Base-by-base conservation (phyloP, 2,329 filamentous ascomycete species). In the Metarhizium anisopliae region DNA sequence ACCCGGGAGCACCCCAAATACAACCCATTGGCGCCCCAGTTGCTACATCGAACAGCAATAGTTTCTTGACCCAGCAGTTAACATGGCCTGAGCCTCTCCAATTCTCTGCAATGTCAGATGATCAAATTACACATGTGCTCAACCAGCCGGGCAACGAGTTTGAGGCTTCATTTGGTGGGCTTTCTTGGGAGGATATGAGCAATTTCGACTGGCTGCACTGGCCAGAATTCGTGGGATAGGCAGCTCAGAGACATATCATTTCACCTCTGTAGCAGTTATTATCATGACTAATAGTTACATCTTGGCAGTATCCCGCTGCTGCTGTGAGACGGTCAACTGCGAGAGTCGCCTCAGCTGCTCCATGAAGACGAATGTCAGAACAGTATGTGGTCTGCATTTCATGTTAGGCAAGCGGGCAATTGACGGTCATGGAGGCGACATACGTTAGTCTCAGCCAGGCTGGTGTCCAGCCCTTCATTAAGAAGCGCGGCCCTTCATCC, bases 71-170 rank as follows among this genome's bases (percentile, higher is more conserved):
- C 6, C 65, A 68, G 49, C 61, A 63, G 2, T 51, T 64, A 5
- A 56, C 76, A 8, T 78, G 76, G 74, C 65, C 74, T 0, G 78
- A 81, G 58, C 75, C 80, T 4, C 62, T 86, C 25, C 81, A 83
- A 29, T 85, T 87, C 65, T 86, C 83, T 2, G 74, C 82, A 36
- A 88, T 88, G 85, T 87, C 84, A 1, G 83, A 86, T 56, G 78
- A 85, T 56, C 83, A 88, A 64, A 84, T 87, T 50, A 77, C 82
- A 5, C 82, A 86, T 59, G 82, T 84, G 4, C 76, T 87, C 32
- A 85, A 84, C 62, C 79, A 82, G 59, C 81, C 83, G 0, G 82
- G 79, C 4, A 79, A 82, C 30, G 77, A 79, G 16, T 80, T 86
- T 58, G 79, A 82, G 18, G 73, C 77, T 1, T 75, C 73, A 2